Evolutionary conservation across 805 yeast species (phyloP).

Genomic region (Candida incommunis): DNA sequence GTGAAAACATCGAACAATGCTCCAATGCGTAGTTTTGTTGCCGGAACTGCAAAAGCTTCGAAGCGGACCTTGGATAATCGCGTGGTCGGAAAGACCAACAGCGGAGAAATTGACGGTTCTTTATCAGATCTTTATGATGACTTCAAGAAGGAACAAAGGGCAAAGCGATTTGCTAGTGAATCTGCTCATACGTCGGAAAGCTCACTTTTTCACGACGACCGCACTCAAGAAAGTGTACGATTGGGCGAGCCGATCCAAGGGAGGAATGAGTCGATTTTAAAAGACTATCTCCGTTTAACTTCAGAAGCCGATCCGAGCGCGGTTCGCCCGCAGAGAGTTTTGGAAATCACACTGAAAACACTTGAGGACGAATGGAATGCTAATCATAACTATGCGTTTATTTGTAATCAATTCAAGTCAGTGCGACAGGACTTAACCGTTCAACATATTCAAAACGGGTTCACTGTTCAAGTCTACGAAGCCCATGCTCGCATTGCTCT

Average conservation of each 20-base stretch:
- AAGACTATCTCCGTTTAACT: slow-evolving; percentile 69
- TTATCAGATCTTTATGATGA: slow-evolving; percentile 3
- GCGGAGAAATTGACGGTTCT: too few species aligned
- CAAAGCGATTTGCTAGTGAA: neutral
- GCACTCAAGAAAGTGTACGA: too few species aligned
- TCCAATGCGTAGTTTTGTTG: too few species aligned
- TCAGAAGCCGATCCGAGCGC: slow-evolving; percentile 78
- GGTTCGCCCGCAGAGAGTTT: slow-evolving; percentile 59
- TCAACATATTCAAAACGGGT: slow-evolving; percentile 67
- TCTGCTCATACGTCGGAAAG: too few species aligned
- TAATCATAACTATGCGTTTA: slow-evolving; percentile 52
- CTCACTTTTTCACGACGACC: slow-evolving; percentile 1
- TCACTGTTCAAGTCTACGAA: slow-evolving; percentile 71
- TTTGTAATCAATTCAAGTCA: slow-evolving; percentile 83
- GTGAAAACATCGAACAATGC: too few species aligned
- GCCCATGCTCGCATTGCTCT: slow-evolving; percentile 79
- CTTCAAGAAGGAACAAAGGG: slow-evolving; percentile 4
- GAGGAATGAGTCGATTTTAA: slow-evolving; percentile 50
- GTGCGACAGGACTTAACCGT: slow-evolving; percentile 88
- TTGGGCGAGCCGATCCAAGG: slow-evolving; percentile 26
- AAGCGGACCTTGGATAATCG: too few species aligned
- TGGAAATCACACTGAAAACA: slow-evolving; percentile 41
- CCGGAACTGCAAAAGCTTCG: too few species aligned
- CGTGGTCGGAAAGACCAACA: too few species aligned
- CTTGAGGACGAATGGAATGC: slow-evolving; percentile 39